Base-by-base conservation (phyloP, 176 grass and related monocot species). In the Puccinellia tenuiflora region DNA sequence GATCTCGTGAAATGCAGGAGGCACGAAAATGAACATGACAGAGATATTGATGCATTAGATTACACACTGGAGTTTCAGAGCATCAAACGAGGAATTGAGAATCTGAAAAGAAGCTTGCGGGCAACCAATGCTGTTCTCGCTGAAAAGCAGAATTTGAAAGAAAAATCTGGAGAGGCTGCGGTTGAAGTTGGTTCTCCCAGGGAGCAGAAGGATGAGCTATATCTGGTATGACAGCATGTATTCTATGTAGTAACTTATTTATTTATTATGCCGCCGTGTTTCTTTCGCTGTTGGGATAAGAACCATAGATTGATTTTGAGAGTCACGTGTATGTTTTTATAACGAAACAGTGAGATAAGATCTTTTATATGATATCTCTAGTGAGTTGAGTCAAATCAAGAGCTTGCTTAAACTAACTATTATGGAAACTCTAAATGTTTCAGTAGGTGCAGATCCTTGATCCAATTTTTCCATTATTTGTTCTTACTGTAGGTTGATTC, bases 31-130 rank as follows among this genome's bases (percentile, higher is more conserved):
- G 75, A 76, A 78, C 29, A 67, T 45, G 83, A 25, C 14, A 25
- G 14, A 67, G 72, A 66, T 60, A 77, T 87, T 31, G 88, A 84
- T 79, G 79, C 31, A 62, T 85, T 83, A 64, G 88, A 93, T 29
- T 93, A 83, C 89, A 93, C 82, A 69, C 75, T 88, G 20, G 90
- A 93, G 77, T 83, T 84, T 35, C 86, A 98, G 62, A 89, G 60
- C 85, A 84, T 98, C 78, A 91, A 81, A 88, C 85, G 88, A 63
- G 92, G 87, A 52, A 81, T 91, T 42, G 88, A 88, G 26, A 86
- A 53, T 70, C 76, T 98, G 8, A 98, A 90, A 86, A 90, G 80
- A 83, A 93, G 91, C 79, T 83, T 98, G 87, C 39, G 85, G 33
- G 72, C 60, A 62, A 72, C 79, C 45, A 62, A 56, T 76, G 74